Evolutionary conservation across 129 eudicot species (phyloP), one percentile per base, ranked within the genome.

Genomic region (Kitagawia praeruptora): DNA sequence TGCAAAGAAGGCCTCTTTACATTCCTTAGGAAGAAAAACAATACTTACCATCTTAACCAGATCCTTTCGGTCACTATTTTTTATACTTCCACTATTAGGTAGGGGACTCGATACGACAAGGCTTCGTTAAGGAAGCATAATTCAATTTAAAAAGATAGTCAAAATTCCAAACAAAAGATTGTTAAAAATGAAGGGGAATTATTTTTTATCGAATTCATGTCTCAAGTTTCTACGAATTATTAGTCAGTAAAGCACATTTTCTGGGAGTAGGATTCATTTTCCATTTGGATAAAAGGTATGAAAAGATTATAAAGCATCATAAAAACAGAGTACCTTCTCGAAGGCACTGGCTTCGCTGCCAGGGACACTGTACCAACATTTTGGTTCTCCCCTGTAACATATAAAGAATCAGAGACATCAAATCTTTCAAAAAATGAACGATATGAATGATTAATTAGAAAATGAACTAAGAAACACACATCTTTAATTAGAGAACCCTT

Each of bases 321-420:
- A 75, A 77, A 79, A 67, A 58, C 39, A 48, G 27, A 77, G 54
- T 79, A 96, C 99, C 99, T 96, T 92, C 88, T 96, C 99, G 82
- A 96, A 96, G 75, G 97, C 99, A 84, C 86, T 48, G 75, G 98
- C 97, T 82, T 92, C 93, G 82, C 85, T 82, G 37, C 98, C 99
- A 86, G 99, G 99, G 75, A 96, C 96, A 78, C 99, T 96, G 83
- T 96, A 96, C 99, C 99, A 96, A 77, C 90, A 92, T 85, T 96
- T 96, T 71, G 99, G 99, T 82, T 96, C 98, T 80, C 99, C 99
- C 99, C 99, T 96, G 91, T 84, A 88, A 21, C 69, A 85, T 13
- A 80, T 44, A 39, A 39, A 44, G 71, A 23, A 81, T 25, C 34
- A 77, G 70, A 70, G 38, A 75, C 73, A 51, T 49, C 46, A 77